phyloP scores from a whole-genome alignment of 768 basidiomycete species.

The Sarcodon aspratus region DNA sequence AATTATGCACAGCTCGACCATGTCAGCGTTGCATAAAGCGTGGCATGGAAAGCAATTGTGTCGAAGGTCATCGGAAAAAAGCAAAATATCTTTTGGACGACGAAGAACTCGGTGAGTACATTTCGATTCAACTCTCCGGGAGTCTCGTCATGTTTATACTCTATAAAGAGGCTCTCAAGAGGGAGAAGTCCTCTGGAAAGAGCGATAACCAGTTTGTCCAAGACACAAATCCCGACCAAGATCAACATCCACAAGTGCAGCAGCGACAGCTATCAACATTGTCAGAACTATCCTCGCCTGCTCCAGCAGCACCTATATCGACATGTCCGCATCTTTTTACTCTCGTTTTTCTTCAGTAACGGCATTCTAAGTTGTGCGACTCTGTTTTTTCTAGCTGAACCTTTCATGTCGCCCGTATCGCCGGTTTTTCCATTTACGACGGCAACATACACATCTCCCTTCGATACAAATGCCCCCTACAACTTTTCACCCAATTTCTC shows the following conservation, averaged over 20 bases:
- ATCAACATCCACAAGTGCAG: neutral
- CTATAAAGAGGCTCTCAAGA: slow-evolving; percentile 29
- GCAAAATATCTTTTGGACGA: slow-evolving; percentile 96
- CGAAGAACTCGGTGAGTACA: slow-evolving; percentile 70
- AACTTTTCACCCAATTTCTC: slow-evolving; percentile 11
- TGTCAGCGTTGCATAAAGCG: slow-evolving; percentile 95
- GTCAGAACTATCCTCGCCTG: neutral
- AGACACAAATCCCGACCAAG: neutral
- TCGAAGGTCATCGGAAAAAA: slow-evolving; percentile 94
- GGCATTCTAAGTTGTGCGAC: neutral
- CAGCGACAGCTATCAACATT: neutral
- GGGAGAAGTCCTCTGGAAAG: slow-evolving; percentile 12
- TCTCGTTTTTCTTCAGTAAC: neutral
- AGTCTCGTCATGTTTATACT: slow-evolving; percentile 12
- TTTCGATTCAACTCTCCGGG: neutral
- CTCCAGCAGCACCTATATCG: neutral
- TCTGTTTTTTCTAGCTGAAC: neutral
- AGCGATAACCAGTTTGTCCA: neutral
- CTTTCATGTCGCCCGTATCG: neutral
- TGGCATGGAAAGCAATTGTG: slow-evolving; percentile 78
- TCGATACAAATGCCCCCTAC: slow-evolving; percentile 30
- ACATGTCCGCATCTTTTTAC: neutral
- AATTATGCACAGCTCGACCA: slow-evolving; percentile 60
- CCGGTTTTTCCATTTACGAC: neutral
- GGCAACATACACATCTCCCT: slow-evolving; percentile 26